Evolutionary conservation across 2,329 filamentous ascomycete species (phyloP), one percentile per base, ranked within the genome.

Genomic region (Trichoderma cornu-damae): DNA sequence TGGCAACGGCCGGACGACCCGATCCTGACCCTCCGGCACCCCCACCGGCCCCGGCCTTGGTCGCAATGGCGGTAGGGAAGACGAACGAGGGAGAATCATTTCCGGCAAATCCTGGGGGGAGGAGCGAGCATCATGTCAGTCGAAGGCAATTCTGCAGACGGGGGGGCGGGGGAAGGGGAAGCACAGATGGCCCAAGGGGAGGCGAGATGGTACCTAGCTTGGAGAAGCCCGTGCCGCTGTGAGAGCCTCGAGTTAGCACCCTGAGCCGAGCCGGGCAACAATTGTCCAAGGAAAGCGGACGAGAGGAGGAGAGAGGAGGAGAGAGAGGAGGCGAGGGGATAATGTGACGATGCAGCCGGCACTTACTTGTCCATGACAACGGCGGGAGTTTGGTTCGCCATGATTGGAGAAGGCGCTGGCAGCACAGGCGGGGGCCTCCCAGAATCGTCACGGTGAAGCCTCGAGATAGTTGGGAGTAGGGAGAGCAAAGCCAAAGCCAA

Each of bases 351-450:
- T 47, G 44, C n/a, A 22, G 14, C 26, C 1, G 24, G 26, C 26
- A 14, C 90, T 78, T 87, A 96, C 94, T 99, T 99, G 94, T 99
- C 94, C 93, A 99, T 99, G 90, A 99, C 94, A 96, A 99, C 94
- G 89, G 94, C 94, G 69, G 94, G 94, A 73, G 94, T 97, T 85
- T 97, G 93, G 79, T 89, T 88, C 72, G 94, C 93, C 94, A 99
- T 99, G 67, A 59, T 67, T 67, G 63, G 51, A 57, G 57, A 49
- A 60, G 65, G 63, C 65, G 63, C 64, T 61, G 58, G 59, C 42
- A 34, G 53, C 59, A 61, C 65, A 64, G 65, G 61, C 60, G 44
- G 44, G n/a, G 40, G 32, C 53, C 53, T 52, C 28, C 22, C 42
- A 51, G 48, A 52, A 30, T 58, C 42, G 48, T 58, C 43, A 58